Base-by-base conservation (phyloP, 495 filamentous ascomycete genomes). In the Rhizodiscina lignyota region DNA sequence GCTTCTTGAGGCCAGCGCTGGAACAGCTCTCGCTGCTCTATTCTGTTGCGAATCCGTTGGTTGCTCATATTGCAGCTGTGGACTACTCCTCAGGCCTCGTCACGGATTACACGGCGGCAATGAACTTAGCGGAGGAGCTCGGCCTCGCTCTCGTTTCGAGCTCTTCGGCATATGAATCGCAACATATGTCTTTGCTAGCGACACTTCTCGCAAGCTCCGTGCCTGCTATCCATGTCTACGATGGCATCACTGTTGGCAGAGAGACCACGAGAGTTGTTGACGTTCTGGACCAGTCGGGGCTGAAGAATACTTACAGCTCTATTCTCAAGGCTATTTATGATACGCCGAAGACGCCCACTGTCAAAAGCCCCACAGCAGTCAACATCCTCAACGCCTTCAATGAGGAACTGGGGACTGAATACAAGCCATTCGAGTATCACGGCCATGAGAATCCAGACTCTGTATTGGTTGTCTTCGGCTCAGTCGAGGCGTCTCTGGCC, bases 111-210 rank as follows among this genome's bases (percentile, higher is more conserved):
- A 73, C 68, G 34, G 77, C 75, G 18, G 76, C 81, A 1, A 60
- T 96, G 37, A 70, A 73, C 36, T 58, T 89, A 16, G 79, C 83
- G n/a, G 89, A 94, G 52, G 89, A 96, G 27, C 68, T 94, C 19
- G 87, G 91, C 11, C 59, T 94, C 17, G 89, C 75, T 26, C 66
- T 96, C 21, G 67, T 97, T 10, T 74, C 79, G 23, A 94, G 83
- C 47, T 72, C 72, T 18, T 94, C 84, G 18, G 72, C 73, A 18
- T 82, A 91, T 43, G 89, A 97, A 55, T 67, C 78, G 20, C 89
- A 97, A 64, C 91, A 97, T 56, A 96, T 96, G 77, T 69, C 87
- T 4, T 63, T 97, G 11, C 74, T 96, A 48, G 69, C 89, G 5
- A 96, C 85, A 1, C 54, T 94, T 11, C 60, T 93, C 27, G 79